phyloP scores from a whole-genome alignment of 331 rosid species.

The Cucumis variabilis region DNA sequence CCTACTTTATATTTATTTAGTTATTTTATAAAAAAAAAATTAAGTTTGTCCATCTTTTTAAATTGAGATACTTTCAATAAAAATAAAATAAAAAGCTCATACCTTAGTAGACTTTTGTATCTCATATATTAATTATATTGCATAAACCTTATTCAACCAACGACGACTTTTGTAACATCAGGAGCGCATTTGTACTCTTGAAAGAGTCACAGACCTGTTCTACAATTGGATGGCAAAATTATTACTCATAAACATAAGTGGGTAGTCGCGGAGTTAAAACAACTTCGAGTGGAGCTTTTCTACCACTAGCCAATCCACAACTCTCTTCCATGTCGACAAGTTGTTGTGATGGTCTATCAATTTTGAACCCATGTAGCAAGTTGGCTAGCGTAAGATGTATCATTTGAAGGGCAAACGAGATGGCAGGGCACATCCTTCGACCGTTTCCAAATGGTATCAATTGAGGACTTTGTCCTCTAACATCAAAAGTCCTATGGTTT shows the following conservation, averaged over 20 bases:
- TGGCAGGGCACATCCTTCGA: slow-evolving; percentile 53
- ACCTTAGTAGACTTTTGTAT: too few relatives aligned
- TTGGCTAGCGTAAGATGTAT: slow-evolving; percentile 38
- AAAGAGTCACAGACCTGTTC: too few relatives aligned
- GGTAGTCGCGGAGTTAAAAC: background rate
- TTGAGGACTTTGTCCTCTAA: slow-evolving; percentile 41
- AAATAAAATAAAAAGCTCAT: too few relatives aligned
- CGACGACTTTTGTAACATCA: too few relatives aligned
- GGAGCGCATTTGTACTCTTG: too few relatives aligned
- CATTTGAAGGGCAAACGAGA: slow-evolving; percentile 38
- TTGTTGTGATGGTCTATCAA: slow-evolving; percentile 34
- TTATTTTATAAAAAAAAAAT: too few relatives aligned
- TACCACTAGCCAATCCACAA: slow-evolving; percentile 28
- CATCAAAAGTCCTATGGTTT: slow-evolving; percentile 42
- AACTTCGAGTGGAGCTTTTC: background rate
- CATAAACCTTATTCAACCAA: too few relatives aligned
- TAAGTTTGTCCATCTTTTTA: too few relatives aligned
- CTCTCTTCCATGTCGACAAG: slow-evolving; percentile 47
- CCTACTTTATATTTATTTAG: too few relatives aligned
- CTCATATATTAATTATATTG: too few relatives aligned
- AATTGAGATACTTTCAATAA: too few relatives aligned
- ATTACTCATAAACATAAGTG: background rate
- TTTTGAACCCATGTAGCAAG: slow-evolving; percentile 49
- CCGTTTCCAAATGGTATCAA: slow-evolving; percentile 60
- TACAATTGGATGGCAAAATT: background rate